phyloP scores from a whole-genome alignment of 441 rosid species.

The Erodium chrysanthum region DNA sequence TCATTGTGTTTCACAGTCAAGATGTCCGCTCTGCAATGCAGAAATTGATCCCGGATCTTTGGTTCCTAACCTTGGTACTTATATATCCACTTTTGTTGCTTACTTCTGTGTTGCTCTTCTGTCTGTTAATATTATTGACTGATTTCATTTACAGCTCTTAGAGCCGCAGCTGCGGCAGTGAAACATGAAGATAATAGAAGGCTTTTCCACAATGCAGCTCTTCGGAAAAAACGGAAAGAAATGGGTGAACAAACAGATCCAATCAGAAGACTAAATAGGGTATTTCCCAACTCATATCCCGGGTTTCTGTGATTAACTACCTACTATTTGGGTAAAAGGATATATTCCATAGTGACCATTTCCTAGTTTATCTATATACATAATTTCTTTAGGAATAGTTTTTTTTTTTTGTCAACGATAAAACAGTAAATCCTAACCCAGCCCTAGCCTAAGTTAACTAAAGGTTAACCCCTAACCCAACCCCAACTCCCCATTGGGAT shows the following conservation, averaged over 20 bases:
- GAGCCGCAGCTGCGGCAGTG: conserved; percentile 87
- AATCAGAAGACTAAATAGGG: conserved; percentile 47
- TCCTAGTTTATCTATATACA: too few species aligned
- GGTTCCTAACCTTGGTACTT: conserved; percentile 78
- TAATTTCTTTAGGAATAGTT: too few species aligned
- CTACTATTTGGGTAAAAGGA: background rate
- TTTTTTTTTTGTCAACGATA: too few species aligned
- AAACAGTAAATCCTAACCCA: too few species aligned
- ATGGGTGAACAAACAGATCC: conserved; percentile 69
- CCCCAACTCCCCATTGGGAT: too few species aligned
- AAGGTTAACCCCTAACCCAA: too few species aligned
- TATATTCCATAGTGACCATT: too few species aligned
- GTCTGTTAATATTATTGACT: conserved; percentile 9
- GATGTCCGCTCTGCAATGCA: conserved; percentile 78
- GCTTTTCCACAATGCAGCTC: conserved; percentile 79
- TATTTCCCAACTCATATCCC: conserved; percentile 19
- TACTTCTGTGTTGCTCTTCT: background rate
- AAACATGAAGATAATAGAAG: conserved; percentile 85
- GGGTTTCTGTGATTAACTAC: background rate
- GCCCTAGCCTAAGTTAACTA: too few species aligned
- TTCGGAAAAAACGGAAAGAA: conserved; percentile 87
- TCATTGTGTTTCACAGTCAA: conserved; percentile 57
- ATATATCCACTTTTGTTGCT: conserved; percentile 15
- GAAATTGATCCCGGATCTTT: conserved; percentile 59
- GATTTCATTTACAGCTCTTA: conserved; percentile 47